Evolutionary conservation across 345 rosid species (phyloP), one percentile per base, ranked within the genome.

Genomic region (Murraya koenigii): DNA sequence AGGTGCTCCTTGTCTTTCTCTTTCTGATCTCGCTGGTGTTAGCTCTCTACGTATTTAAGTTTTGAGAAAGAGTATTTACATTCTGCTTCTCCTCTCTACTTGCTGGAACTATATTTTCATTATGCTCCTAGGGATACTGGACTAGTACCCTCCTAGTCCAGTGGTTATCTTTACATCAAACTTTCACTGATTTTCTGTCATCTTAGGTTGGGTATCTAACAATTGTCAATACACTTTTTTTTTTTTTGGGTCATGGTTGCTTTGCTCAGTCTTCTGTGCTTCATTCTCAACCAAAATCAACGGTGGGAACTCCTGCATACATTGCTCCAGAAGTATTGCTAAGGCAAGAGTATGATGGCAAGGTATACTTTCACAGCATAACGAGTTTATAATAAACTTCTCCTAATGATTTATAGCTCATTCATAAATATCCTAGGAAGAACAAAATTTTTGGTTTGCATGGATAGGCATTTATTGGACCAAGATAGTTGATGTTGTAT

Each of bases 251-350:
- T 70, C 25, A 33, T 69, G 59, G 62, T 17, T 41, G 41, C 22
- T 61, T 72, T 76, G 55, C 56, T 65, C 90, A 94, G 97, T 94
- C 99, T 25, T 91, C 94, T 23, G 93, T 96, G 82, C 94, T 94
- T 58, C 98, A 94, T 82, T 96, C 98, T 10, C 97, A 94, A 86
- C 99, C 98, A 1, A 96, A 89, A 77, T 96, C 99, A 55, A 96
- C 97, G 8, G 98, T 96, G n/a, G 99, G 99, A 49, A 96, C 98
- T 80, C 99, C 99, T 81, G 98, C 99, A 9, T 94, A 92, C 76
- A 96, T 94, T 26, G 99, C 99, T 74, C 97, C 98, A 19, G 99
- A 96, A 88, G 98, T 96, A 38, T 81, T 94, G 25, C 86, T 88
- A 68, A 92, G 87, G 81, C 91, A 88, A 75, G 94, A 92, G 78